A percentile compares a stretch with the other conserved stretches of the same genome.
Conservation (phyloP, 345 rosid species). For the Pelargonium nanum region DNA sequence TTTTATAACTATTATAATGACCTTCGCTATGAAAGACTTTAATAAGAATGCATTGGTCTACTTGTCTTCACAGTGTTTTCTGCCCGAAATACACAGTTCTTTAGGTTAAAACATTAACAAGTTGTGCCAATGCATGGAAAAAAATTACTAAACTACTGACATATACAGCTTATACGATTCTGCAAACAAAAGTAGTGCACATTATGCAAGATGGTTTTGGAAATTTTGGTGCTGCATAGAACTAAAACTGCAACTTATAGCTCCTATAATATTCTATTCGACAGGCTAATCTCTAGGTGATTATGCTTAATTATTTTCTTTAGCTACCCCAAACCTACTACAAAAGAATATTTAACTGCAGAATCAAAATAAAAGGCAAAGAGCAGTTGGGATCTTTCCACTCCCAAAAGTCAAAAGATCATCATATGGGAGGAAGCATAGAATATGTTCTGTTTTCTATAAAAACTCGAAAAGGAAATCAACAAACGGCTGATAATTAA, state of each 20-base stretch:
- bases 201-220: background rate
- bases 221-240: background rate
- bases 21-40: background rate
- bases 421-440: background rate
- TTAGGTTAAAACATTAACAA: background rate
- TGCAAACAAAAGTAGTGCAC: too few relatives aligned
- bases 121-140: background rate
- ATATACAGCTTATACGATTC: background rate
- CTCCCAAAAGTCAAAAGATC: background rate
- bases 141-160: background rate
- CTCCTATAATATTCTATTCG: background rate
- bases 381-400: background rate
- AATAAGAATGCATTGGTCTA: too few relatives aligned
- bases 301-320: background rate
- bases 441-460: background rate
- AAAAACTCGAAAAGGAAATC: background rate
- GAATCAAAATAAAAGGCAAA: background rate
- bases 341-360: background rate
- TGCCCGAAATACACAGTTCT: background rate
- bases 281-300: background rate
- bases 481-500: background rate
- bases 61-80: background rate
- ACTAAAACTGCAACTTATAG: background rate
- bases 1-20: background rate
- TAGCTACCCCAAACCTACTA: background rate